Percentiles rank a stretch among this genome's conserved stretches.
Conservation (phyloP, 2,329 filamentous ascomycete species). For the Colletotrichum sp. region DNA sequence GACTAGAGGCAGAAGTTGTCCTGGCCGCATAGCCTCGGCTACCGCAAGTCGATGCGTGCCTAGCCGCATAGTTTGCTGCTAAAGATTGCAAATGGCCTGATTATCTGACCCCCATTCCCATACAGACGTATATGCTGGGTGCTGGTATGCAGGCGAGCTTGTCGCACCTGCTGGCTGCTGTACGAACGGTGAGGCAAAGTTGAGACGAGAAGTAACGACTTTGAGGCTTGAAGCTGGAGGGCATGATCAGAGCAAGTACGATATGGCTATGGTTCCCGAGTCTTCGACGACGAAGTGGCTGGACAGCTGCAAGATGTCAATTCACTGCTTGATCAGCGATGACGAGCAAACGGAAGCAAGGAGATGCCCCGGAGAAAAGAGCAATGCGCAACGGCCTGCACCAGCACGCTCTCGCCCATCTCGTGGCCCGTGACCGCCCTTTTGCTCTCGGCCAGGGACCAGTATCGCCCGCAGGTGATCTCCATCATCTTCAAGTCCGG, state of each 20-base stretch:
- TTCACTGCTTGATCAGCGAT: neutral
- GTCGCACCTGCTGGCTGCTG: neutral
- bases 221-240: neutral
- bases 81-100: constrained; percentile 7
- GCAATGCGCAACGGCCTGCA: neutral
- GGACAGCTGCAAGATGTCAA: neutral
- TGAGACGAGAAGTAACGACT: neutral
- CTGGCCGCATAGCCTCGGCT: neutral
- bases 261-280: neutral
- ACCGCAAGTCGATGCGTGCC: neutral
- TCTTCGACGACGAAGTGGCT: neutral
- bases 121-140: neutral
- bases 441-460: neutral
- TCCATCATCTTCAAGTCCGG: neutral
- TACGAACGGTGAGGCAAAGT: neutral
- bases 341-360: neutral
- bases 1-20: neutral
- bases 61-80: neutral
- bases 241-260: neutral
- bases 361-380: neutral
- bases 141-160: neutral
- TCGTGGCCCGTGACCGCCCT: neutral
- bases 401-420: neutral
- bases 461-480: neutral
- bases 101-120: neutral